These are phyloP conservation scores for Hylodesmum podocarpum DNA, from an alignment of 306 rosid species.

Conservation along the genomic window DNA sequence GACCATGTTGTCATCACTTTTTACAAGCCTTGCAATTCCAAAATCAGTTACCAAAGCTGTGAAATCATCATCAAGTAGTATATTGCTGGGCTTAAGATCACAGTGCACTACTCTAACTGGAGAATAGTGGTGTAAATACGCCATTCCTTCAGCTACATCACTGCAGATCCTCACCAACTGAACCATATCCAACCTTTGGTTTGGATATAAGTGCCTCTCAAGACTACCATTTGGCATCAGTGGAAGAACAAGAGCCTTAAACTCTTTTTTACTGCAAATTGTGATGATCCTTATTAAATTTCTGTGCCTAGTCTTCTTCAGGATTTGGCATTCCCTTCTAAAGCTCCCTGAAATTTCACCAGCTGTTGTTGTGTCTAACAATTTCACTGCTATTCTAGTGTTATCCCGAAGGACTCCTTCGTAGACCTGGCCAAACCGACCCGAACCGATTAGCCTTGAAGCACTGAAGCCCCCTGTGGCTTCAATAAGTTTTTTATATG, in stretches of 20 bases:
- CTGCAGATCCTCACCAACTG: conserved; percentile 65
- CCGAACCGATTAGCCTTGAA: conserved; percentile 63
- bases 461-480: conserved; percentile 74
- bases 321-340: conserved; percentile 61
- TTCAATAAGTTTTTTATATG: conserved; percentile 55
- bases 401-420: conserved; percentile 65
- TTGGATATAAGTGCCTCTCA: conserved; percentile 65
- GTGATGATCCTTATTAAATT: conserved; percentile 75
- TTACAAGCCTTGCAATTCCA: conserved; percentile 63
- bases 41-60: conserved; percentile 76
- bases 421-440: conserved; percentile 68
- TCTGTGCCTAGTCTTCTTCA: conserved; percentile 62
- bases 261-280: conserved; percentile 60
- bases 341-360: conserved; percentile 56
- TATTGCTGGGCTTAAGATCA: conserved; percentile 43
- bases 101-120: conserved; percentile 70
- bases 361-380: conserved; percentile 46
- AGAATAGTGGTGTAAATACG: conserved; percentile 72
- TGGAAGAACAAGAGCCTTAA: conserved; percentile 82
- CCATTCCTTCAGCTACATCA: conserved; percentile 75
- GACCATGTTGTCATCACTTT: conserved; percentile 28
- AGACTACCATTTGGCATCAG: conserved; percentile 74
- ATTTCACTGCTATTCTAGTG: conserved; percentile 68
- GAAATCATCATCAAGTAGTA: conserved; percentile 58
- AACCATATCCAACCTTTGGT: conserved; percentile 43